A percentile compares a stretch with the other conserved stretches of the same genome.
phyloP scores from a whole-genome alignment of 345 rosid genomes.

The Firmiana major region DNA sequence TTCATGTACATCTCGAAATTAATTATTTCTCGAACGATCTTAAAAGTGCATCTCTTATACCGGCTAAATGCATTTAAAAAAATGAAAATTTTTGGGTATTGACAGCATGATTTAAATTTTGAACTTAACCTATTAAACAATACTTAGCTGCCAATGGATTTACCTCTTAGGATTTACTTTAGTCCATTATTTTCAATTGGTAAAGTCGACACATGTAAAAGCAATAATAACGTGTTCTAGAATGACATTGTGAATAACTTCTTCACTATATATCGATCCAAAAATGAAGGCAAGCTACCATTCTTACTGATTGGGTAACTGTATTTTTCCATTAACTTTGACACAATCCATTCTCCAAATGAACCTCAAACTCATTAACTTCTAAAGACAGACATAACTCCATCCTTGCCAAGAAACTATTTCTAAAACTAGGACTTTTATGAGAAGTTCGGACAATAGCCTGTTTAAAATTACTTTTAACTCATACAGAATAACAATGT shows the following conservation, averaged over 20 bases:
- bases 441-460: neutral
- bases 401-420: neutral
- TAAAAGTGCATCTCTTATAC: too few species aligned
- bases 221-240: neutral
- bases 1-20: too few species aligned
- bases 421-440: neutral
- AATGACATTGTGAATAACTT: neutral
- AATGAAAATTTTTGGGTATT: too few species aligned
- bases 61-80: too few species aligned
- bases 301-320: neutral
- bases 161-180: too few species aligned
- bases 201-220: neutral
- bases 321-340: neutral
- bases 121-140: too few species aligned
- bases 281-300: neutral
- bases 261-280: neutral
- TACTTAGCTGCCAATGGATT: too few species aligned
- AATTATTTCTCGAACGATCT: too few species aligned
- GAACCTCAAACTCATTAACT: neutral
- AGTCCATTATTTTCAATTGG: neutral
- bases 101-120: too few species aligned
- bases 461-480: neutral
- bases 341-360: neutral
- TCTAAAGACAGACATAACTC: neutral
- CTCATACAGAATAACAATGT: neutral